Conservation (phyloP, 2,329 filamentous ascomycete species). For the Talaromyces sp. region DNA sequence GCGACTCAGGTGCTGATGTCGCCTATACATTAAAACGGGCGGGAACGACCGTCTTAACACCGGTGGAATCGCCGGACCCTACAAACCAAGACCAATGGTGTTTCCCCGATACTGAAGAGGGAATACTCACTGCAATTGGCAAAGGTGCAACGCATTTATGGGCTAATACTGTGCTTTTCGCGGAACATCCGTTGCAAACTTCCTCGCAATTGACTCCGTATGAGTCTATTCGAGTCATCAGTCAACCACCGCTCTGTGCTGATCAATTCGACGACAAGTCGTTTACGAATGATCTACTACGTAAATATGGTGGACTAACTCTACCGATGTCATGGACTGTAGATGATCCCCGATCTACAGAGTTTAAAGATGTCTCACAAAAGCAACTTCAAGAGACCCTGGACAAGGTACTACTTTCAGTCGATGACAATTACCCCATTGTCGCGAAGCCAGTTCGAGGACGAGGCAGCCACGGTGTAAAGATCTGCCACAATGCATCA, state of each 20-base stretch:
- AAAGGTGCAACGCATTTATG: conserved; percentile 51
- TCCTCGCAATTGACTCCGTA: conserved; percentile 37
- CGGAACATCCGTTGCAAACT: conserved; percentile 51
- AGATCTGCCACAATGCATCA: conserved; percentile 42
- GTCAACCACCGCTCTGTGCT: conserved; percentile 52
- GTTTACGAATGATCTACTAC: conserved; percentile 50
- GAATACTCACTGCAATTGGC: conserved; percentile 45
- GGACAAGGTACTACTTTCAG: conserved; percentile 2
- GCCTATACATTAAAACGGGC: conserved; percentile 43
- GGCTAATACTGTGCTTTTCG: conserved; percentile 57
- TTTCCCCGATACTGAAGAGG: conserved; percentile 49
- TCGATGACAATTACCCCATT: conserved; percentile 40
- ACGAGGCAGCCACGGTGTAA: conserved; percentile 55
- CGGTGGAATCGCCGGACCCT: conserved; percentile 32
- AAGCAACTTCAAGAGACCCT: neutral
- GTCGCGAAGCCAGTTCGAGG: conserved; percentile 55
- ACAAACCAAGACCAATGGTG: conserved; percentile 41
- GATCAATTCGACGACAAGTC: conserved; percentile 57
- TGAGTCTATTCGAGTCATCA: conserved; percentile 44
- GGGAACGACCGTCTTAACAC: conserved; percentile 39
- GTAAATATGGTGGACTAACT: conserved; percentile 40
- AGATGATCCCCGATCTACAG: conserved; percentile 15
- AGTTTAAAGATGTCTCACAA: neutral
- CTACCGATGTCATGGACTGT: conserved; percentile 45
- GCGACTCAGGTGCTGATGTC: conserved; percentile 54